Conservation (phyloP, 2,329 filamentous ascomycete species). For the Alternaria dauci region DNA sequence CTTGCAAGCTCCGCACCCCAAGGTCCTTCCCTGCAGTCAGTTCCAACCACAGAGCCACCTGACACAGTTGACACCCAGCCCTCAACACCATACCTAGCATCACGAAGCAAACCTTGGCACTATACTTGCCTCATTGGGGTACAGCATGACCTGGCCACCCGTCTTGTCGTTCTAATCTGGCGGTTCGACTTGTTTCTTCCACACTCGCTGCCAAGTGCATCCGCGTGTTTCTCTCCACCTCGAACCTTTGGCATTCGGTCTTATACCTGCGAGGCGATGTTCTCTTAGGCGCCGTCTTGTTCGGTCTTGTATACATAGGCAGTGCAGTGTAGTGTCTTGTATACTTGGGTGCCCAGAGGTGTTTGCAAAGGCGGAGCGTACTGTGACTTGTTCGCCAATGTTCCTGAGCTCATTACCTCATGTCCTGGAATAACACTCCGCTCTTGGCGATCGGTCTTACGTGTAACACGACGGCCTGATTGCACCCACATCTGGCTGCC, state of each 20-base stretch:
- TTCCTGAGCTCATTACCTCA: background rate
- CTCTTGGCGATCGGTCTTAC: slow-evolving; percentile 3
- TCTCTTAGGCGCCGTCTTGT: slow-evolving; percentile 4
- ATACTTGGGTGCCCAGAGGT: slow-evolving; percentile 2
- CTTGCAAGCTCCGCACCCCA: background rate
- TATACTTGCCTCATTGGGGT: background rate
- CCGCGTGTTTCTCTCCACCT: background rate
- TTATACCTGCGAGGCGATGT: slow-evolving; percentile 1
- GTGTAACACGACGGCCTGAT: background rate
- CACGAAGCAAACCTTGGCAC: slow-evolving; percentile 2
- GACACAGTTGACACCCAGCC: background rate
- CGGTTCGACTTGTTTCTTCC: background rate
- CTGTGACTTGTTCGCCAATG: background rate
- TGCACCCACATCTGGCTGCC: background rate
- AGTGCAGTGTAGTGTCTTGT: background rate
- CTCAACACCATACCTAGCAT: slow-evolving; percentile 10
- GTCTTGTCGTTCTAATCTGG: background rate
- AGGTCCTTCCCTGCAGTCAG: background rate
- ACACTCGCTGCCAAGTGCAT: background rate
- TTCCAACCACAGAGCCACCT: background rate
- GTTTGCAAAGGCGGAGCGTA: background rate
- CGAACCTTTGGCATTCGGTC: background rate
- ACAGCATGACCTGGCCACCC: background rate
- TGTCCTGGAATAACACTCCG: background rate
- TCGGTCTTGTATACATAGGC: slow-evolving; percentile 4